Evolutionary conservation across 1,284 basidiomycete species (phyloP), one percentile per base, ranked within the genome.

Genomic region (Tilletia caries): DNA sequence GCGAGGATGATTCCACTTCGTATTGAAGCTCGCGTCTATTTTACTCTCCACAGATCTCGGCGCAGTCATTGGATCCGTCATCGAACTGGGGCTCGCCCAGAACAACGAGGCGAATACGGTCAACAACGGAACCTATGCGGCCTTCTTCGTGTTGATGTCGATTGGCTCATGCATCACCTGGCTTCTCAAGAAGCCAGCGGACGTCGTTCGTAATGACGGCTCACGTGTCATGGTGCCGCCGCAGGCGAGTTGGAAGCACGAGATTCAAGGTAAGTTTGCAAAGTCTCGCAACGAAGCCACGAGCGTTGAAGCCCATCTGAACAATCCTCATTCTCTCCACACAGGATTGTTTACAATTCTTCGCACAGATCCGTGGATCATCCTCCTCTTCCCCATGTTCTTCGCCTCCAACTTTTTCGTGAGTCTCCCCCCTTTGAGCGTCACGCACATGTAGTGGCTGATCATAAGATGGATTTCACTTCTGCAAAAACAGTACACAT

Each of bases 51-150:
- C 91, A 86, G 91, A 91, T 67, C 66, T 83, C 20, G 86, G 91
- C 32, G 89, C 87, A 67, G 89, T 90, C 15, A 86, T 91, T 37
- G 91, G 91, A 6, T 86, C 88, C 1, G 86, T 89, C 18, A 89
- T 91, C 48, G 86, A 89, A 25, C 84, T 91, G 20, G 79, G 76
- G 15, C 67, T 80, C 10, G 73, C 73, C 12, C 77, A 77, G 70
- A 71, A 80, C 69, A 71, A 70, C n/a, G 64, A 70, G 2, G 64
- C 65, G 25, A 75, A 76, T 67, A 69, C 73, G 37, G 73, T 78
- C 25, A 69, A 68, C 27, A 76, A 78, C 66, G 71, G 72, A 27
- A 71, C 69, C 50, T 80, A 80, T 50, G 72, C 72, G 29, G 77
- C 71, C 34, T 80, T 80, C 64, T 41, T 78, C 32, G 73, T 74